These are phyloP conservation scores for Powellomyces hirtus DNA, from an alignment of 192 early-diverging fungal genomes.

Conservation along the genomic window DNA sequence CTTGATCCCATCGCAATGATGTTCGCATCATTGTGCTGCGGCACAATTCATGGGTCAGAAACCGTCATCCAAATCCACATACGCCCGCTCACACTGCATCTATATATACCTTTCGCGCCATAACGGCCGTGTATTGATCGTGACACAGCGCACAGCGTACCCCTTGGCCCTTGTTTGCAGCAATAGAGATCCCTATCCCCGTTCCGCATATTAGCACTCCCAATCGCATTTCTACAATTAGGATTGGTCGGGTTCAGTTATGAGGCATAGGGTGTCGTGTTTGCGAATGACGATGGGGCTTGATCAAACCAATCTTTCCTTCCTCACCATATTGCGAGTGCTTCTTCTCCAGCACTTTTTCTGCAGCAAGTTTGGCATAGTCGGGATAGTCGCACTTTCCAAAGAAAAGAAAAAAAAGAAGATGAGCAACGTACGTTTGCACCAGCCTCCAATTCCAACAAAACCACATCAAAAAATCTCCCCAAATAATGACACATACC, in stretches of 20 bases:
- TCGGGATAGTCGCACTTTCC: slow-evolving; percentile 35
- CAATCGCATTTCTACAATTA: neutral
- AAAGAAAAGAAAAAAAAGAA: neutral
- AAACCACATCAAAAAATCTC: neutral
- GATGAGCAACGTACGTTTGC: neutral
- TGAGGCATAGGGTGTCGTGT: neutral
- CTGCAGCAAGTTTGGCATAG: slow-evolving; percentile 26
- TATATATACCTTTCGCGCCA: slow-evolving; percentile 30
- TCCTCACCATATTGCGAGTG: slow-evolving; percentile 1
- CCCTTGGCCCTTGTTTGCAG: slow-evolving; percentile 39
- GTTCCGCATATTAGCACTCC: slow-evolving; percentile 37
- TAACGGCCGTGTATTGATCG: slow-evolving; percentile 34
- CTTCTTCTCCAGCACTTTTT: slow-evolving; percentile 9
- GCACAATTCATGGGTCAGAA: no score
- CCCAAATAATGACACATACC: neutral
- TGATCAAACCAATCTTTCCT: neutral
- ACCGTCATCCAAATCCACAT: neutral
- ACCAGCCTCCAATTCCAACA: neutral
- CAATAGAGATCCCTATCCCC: slow-evolving; percentile 37
- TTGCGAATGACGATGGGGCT: neutral
- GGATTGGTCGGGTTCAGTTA: neutral
- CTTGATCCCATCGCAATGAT: slow-evolving; percentile 30
- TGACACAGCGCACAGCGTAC: slow-evolving; percentile 36
- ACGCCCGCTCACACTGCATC: neutral
- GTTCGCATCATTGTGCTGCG: slow-evolving; percentile 39